Base-by-base conservation (phyloP, 73 alveolate species). In the Urostyla sp. region DNA sequence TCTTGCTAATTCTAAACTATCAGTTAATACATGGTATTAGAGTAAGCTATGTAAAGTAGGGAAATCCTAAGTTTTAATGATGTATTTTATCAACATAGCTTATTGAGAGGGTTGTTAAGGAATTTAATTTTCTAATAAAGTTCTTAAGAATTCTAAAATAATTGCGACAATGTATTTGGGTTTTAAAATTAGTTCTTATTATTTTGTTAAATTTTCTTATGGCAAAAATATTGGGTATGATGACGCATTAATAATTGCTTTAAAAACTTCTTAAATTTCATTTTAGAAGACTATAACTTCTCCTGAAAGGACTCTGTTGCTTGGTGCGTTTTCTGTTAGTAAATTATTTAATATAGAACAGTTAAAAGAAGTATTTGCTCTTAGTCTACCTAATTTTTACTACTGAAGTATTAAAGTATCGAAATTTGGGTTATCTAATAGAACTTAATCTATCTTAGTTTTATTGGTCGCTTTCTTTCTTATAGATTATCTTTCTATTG, bases 11-110 rank as follows among this genome's bases (percentile, higher is more conserved):
- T 73, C 85, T 15, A 73, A 31, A 1, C 75, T 34, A 34, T 73
- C 85, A 10, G 60, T 57, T n/a, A 73, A 48, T 1, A 73, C 85
- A 51, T 73, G 85, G 44, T 73, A 73, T 44, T 73, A 60, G 16
- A 73, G 24, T 5, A 73, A 61, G 26, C 57, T 52, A 32, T 73
- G 85, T 16, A 73, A 24, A 23, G 43, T 48, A 21, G 32, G 26
- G 60, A 8, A 50, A 38, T 73, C 85, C 36, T 53, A 28, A 1
- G 60, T 48, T 18, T 49, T 50, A 31, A 73, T 20, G 7, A 73
- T 73, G 75, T 31, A 73, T 53, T 51, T 50, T 2, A 51, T 48
- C 40, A 73, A 60, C 37, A 73, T 26, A 24, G 30, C 30, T 44
- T 73, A 23, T 32, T 73, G 66, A 4, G 75, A 26, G 3, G 85